Base-by-base conservation (phyloP, 805 yeast species). In the Candida dajiaensis region DNA sequence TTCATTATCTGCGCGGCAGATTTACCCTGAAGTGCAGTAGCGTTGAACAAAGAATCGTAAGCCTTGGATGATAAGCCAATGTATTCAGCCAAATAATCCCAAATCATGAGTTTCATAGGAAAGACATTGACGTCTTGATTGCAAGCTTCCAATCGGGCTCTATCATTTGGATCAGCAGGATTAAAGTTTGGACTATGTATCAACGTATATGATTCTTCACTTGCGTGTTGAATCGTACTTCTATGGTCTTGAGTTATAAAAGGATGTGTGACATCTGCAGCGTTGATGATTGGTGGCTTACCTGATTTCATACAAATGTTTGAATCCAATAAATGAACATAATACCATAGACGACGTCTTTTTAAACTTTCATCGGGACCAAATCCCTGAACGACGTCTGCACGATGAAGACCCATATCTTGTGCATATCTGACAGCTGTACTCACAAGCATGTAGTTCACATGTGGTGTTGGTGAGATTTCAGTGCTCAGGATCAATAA, bases 401-500 rank as follows among this genome's bases (percentile, higher is more conserved):
- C 61, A 44, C 80, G 63, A 51, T 82, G 78, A 7, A 84, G 64
- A 0, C 86, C 86, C 56, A 80, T 54, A 36, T 77, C 81, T 41
- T 73, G 76, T 0, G 83, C 83, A 50, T 71, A 72, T 50, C 82
- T 66, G 6, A 77, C 69, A 6, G 80, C 77, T 1, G 74, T 67
- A 2, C 77, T 58, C 5, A 71, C 57, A 16, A 78, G 52, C 42
- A 69, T 63, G 44, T 66, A 69, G 6, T 73, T 68, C 11, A 72
- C 63, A 36, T 76, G 77, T 1, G 73, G 61, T 23, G 73, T 69
- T 42, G 59, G 52, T 18, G 64, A 58, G 10, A 62, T 58, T 35
- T 68, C 73, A 13, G 70, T 53, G 38, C 66, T 62, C 16, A 58
- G 53, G 50, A 73, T 61, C 40, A 83, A 58, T 21, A 81, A 54